Base-by-base conservation (phyloP, 2,329 filamentous ascomycete species). In the Pseudogymnoascus sp. region DNA sequence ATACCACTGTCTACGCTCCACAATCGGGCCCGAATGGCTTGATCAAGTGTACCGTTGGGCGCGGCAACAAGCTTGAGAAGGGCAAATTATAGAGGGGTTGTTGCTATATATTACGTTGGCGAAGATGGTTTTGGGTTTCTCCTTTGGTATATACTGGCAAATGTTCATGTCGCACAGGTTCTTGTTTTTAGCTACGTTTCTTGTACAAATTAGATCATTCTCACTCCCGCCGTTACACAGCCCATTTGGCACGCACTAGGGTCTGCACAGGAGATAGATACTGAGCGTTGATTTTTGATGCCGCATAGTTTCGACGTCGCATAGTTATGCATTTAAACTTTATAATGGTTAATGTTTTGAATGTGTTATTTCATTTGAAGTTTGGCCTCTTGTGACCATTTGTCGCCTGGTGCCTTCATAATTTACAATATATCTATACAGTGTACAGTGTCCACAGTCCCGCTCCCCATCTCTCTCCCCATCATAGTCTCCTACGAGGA, bases 1-100 rank as follows among this genome's bases (percentile, higher is more conserved):
- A 99, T 71, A 94, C 94, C 60, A 92, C 97, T 73, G 93, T 99
- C 19, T 97, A 94, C 71, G 92, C 90, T 28, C 94, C 94, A 3
- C 94, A 97, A 76, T 90, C 89, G 9, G 87, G 90, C 67, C 94
- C 94, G 62, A 99, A 97, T 73, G 94, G 94, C 28, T 84, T 99
- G 65, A 99, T 99, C 77, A 90, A 95, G 74, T 96, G 92, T 78
- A 92, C 91, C 63, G 92, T 99, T 60, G 82, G 84, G 36, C 85
- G 90, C 36, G 42, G 61, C 7, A 64, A 65, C 16, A 55, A 33
- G n/a, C 49, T 22, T 1, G 4, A 55, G 28, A 55, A 55, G 16
- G 9, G 49, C 28, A 55, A 55, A 12, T 35, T 55, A 55, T 55
- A 55, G 49, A 55, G 9, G 23, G 16, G 25, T 22, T 55, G 28